Percentiles rank a stretch among this genome's conserved stretches.
These are phyloP conservation scores for Pythium folliculosum DNA, from an alignment of 352 stramenopile species.

Conservation along the genomic window DNA sequence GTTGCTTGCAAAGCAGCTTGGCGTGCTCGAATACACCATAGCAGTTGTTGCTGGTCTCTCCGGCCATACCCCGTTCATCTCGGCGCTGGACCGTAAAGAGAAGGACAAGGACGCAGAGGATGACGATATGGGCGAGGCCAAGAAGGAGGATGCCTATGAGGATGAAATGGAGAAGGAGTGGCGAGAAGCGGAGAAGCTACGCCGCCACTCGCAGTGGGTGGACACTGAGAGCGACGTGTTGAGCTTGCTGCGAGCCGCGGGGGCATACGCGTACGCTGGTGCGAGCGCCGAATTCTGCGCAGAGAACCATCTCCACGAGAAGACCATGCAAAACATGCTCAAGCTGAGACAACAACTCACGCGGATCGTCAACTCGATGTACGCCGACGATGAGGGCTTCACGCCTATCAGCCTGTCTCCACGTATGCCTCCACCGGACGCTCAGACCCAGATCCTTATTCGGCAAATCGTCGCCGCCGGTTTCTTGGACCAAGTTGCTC, in stretches of 20 bases:
- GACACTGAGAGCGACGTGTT: conserved; percentile 83
- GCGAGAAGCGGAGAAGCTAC: conserved; percentile 69
- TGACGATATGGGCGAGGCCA: conserved; percentile 22
- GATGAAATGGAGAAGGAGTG: conserved; percentile 79
- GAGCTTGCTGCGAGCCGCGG: conserved; percentile 72
- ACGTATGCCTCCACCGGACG: conserved; percentile 67
- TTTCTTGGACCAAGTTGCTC: conserved; percentile 84
- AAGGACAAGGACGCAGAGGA: conserved; percentile 39
- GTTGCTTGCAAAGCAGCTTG: conserved; percentile 70
- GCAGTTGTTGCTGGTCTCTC: conserved; percentile 78
- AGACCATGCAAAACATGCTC: conserved; percentile 89
- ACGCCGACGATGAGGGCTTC: conserved; percentile 43
- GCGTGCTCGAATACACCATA: conserved; percentile 79
- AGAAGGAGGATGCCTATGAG: conserved; percentile 30
- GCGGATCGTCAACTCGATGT: conserved; percentile 78
- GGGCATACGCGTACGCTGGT: conserved; percentile 75
- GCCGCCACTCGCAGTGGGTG: conserved; percentile 74
- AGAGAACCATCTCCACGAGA: conserved; percentile 82
- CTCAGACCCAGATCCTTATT: conserved; percentile 57
- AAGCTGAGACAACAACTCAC: conserved; percentile 85
- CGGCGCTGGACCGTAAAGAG: conserved; percentile 56
- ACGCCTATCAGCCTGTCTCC: conserved; percentile 48
- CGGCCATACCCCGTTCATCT: conserved; percentile 75
- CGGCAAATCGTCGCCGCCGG: conserved; percentile 78
- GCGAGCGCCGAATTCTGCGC: conserved; percentile 64